Conservation (phyloP, 1,284 basidiomycete species). For the Ustilago vetiveriae region DNA sequence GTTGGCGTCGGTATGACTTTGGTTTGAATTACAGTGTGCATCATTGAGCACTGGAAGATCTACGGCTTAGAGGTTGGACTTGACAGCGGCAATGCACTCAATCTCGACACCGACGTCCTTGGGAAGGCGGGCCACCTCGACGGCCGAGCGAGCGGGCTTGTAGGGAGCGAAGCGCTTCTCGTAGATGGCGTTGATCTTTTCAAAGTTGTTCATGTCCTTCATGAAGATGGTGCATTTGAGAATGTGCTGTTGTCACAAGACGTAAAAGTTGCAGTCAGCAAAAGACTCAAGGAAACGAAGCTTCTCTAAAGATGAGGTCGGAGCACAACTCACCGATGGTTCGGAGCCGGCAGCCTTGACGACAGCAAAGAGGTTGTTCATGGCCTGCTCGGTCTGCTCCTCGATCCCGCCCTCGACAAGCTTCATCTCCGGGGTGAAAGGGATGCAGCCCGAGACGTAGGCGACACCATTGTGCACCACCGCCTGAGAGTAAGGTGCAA, state of each 20-base stretch:
- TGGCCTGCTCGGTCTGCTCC: constrained; percentile 82
- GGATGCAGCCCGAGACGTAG: constrained; percentile 90
- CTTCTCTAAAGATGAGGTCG: too few species aligned
- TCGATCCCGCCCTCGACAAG: constrained; percentile 81
- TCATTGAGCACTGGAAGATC: too few species aligned
- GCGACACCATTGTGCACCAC: constrained; percentile 81
- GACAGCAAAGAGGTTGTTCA: constrained; percentile 85
- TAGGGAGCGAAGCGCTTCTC: constrained; percentile 68
- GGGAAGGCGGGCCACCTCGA: constrained; percentile 76
- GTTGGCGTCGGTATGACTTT: too few species aligned
- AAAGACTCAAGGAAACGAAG: too few species aligned
- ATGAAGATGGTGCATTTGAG: constrained; percentile 77
- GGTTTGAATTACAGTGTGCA: too few species aligned
- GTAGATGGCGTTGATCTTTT: constrained; percentile 76
- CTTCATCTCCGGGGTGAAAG: constrained; percentile 80
- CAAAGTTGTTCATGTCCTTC: constrained; percentile 91
- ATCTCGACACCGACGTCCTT: constrained; percentile 88
- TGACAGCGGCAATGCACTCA: constrained; percentile 78
- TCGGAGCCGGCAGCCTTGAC: constrained; percentile 78
- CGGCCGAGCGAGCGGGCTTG: constrained; percentile 88
- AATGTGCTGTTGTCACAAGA: constrained; percentile 19
- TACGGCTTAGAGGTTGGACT: constrained; percentile 34
- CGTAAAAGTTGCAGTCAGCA: background rate
- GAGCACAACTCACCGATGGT: constrained; percentile 35
- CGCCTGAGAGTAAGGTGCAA: constrained; percentile 73